Evolutionary conservation across 106 monocot species (phyloP), one percentile per base, ranked within the genome.

Genomic region (Hemerocallis citrina): DNA sequence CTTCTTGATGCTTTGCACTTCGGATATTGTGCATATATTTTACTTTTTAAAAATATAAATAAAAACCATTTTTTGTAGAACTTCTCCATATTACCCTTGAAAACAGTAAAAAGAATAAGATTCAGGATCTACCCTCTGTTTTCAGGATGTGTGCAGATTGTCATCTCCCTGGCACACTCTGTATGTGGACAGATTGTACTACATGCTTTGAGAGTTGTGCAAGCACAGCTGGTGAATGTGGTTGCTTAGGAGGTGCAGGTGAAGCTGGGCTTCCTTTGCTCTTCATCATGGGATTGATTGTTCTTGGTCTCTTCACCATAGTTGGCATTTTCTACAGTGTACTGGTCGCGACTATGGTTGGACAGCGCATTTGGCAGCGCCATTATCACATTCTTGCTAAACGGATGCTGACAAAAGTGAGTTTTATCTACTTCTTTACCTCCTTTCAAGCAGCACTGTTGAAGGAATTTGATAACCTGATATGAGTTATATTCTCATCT

Each of bases 321-420:
- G 71, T 96, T 10, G 96, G 96, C 68, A 91, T 96, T 50, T 96
- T 96, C 65, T 96, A 96, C 74, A 85, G 96, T 34, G 81, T 96
- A 25, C 75, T 96, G 20, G 91, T 96, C 36, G 91, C 91, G 14
- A 96, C 96, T 7, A 88, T 96, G 91, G 86, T 96, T 39, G 90
- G 96, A 34, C 96, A 91, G 55, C 63, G 91, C 45, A 96, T 96
- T 34, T 96, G 96, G 96, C 91, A 87, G 74, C 75, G 91, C 9
- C 96, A 96, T 63, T 96, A 91, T 57, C 91, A 96, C 62, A 91
- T 96, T 55, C 87, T 91, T 55, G 95, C 90, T 36, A 91, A 91
- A 56, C 72, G 87, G 23, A 87, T 91, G 90, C 83, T 96, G 39
- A 91, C 95, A 49, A 90, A 96, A 61, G 91, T 88, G 51, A 83